These are phyloP conservation scores for Fusarium sp. DNA, from an alignment of 2,329 filamentous ascomycete genomes.

Conservation along the genomic window DNA sequence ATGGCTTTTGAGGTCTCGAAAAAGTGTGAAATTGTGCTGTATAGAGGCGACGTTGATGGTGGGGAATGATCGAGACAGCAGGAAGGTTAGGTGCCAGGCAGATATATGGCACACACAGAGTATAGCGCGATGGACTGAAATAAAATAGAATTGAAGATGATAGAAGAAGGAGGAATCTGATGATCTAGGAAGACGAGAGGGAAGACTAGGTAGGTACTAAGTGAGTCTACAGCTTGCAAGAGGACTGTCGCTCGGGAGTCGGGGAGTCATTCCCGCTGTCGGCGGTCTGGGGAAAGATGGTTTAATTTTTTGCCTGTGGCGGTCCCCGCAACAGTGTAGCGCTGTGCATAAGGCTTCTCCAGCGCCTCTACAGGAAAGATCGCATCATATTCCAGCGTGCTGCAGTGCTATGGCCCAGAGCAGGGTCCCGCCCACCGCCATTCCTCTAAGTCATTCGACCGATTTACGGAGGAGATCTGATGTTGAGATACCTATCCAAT, in stretches of 20 bases:
- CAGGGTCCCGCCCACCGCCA: conserved; percentile 42
- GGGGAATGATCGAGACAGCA: conserved; percentile 10
- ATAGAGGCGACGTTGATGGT: conserved; percentile 5
- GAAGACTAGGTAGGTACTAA: conserved; percentile 10
- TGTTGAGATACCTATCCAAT: conserved; percentile 30
- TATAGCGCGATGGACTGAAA: conserved; percentile 5
- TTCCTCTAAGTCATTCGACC: conserved; percentile 43
- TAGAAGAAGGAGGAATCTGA: conserved; percentile 23
- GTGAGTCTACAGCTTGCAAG: conserved; percentile 32
- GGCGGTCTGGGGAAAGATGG: conserved; percentile 42
- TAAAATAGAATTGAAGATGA: conserved; percentile 10
- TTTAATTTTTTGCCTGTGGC: conserved; percentile 21
- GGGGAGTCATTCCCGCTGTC: conserved; percentile 49
- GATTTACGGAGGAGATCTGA: conserved; percentile 43
- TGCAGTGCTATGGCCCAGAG: conserved; percentile 14
- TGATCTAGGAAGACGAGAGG: conserved; percentile 14
- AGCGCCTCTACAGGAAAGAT: conserved; percentile 6
- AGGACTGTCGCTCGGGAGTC: conserved; percentile 44
- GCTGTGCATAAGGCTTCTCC: conserved; percentile 19
- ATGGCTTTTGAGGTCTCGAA: conserved; percentile 2
- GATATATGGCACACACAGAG: background rate
- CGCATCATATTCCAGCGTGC: conserved; percentile 11
- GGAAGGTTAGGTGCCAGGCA: conserved; percentile 7
- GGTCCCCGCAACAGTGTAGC: conserved; percentile 32
- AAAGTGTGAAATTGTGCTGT: conserved; percentile 2